phyloP scores from a whole-genome alignment of 306 rosid species.

The Quercus wislizeni region DNA sequence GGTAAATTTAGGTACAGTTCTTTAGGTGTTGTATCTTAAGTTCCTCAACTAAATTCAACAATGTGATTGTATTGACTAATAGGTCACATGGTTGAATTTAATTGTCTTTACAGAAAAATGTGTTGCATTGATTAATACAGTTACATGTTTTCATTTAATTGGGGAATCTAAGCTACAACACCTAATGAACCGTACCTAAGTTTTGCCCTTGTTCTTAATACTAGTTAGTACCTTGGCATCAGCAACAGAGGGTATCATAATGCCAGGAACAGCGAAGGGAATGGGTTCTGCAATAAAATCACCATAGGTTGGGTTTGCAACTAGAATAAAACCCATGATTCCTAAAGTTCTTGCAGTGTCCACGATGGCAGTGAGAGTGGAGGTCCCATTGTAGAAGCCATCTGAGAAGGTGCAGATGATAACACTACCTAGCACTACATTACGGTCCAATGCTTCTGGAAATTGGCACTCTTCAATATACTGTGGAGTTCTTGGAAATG shows the following conservation, averaged over 20 bases:
- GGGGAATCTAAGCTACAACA: too few relatives aligned
- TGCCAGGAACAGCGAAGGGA: slow-evolving; percentile 59
- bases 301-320: slow-evolving; percentile 67
- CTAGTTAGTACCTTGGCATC: slow-evolving; percentile 52
- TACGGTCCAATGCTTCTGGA: slow-evolving; percentile 63
- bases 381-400: slow-evolving; percentile 65
- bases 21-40: too few relatives aligned
- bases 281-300: slow-evolving; percentile 69
- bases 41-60: too few relatives aligned
- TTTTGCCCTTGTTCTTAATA: background rate
- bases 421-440: slow-evolving; percentile 43
- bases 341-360: slow-evolving; percentile 52
- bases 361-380: slow-evolving; percentile 55
- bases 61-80: too few relatives aligned
- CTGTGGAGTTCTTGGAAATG: slow-evolving; percentile 39
- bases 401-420: slow-evolving; percentile 70
- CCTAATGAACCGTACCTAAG: background rate
- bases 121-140: too few relatives aligned
- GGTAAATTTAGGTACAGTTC: too few relatives aligned
- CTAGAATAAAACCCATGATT: slow-evolving; percentile 51
- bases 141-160: too few relatives aligned
- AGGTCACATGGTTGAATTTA: too few relatives aligned
- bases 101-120: too few relatives aligned
- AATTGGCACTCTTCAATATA: slow-evolving; percentile 79
- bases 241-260: slow-evolving; percentile 59